These are phyloP conservation scores for Penicillium samsonianum DNA, from an alignment of 495 filamentous ascomycete genomes.

Conservation along the genomic window DNA sequence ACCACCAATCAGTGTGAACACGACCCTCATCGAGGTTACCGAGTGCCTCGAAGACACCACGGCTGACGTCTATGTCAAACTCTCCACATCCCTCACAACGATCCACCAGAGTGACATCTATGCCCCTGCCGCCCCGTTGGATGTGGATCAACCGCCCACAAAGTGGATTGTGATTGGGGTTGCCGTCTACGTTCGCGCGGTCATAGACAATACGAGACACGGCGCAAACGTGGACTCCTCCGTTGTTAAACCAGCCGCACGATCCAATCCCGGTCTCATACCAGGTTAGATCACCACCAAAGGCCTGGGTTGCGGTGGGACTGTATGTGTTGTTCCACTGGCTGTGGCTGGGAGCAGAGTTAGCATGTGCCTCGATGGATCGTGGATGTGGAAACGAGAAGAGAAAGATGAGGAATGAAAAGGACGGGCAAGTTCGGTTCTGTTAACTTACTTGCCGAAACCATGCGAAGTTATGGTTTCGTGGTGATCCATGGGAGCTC, in stretches of 20 bases:
- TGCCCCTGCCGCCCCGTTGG: slow-evolving; percentile 50
- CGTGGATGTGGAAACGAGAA: background rate
- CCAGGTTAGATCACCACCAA: slow-evolving; percentile 66
- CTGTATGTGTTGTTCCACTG: background rate
- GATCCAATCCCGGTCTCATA: slow-evolving; percentile 69
- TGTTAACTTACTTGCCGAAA: background rate
- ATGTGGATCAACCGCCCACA: slow-evolving; percentile 67
- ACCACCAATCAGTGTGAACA: slow-evolving; percentile 66
- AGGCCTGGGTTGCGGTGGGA: background rate
- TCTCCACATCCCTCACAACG: slow-evolving; percentile 66
- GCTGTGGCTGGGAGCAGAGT: background rate
- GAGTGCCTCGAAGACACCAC: slow-evolving; percentile 59
- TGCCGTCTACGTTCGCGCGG: slow-evolving; percentile 50
- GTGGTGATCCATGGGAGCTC: background rate
- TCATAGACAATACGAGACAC: slow-evolving; percentile 70
- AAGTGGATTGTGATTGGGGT: slow-evolving; percentile 71
- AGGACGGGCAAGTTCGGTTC: background rate
- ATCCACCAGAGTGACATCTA: slow-evolving; percentile 75
- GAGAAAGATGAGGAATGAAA: background rate
- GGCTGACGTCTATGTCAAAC: slow-evolving; percentile 67
- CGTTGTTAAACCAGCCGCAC: slow-evolving; percentile 60
- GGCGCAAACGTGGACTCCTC: slow-evolving; percentile 60
- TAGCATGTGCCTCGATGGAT: background rate
- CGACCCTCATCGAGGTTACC: slow-evolving; percentile 58
- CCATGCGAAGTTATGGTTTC: background rate